A percentile compares a stretch with the other conserved stretches of the same genome.
Evolutionary conservation across 257 asterid genomes (phyloP).

Genomic region (Gentiana straminea): DNA sequence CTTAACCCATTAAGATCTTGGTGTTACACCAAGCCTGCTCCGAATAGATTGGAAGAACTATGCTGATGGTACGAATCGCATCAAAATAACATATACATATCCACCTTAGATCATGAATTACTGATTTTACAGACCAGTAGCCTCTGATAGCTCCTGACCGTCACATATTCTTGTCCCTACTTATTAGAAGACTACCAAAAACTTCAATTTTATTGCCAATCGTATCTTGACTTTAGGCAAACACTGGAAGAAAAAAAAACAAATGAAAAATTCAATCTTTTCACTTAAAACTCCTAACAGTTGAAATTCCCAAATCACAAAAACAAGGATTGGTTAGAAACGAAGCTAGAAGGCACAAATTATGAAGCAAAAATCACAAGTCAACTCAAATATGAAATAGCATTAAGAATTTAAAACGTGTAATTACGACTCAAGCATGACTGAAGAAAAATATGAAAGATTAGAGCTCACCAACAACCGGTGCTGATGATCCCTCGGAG

Average conservation of each 20-base stretch:
- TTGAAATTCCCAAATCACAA: neutral
- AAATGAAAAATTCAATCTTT: neutral
- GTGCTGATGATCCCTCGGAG: slow-evolving; percentile 48
- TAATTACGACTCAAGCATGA: neutral
- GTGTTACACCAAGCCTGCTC: too few species aligned
- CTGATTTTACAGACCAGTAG: neutral
- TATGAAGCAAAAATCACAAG: neutral
- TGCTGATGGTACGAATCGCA: too few species aligned
- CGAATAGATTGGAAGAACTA: too few species aligned
- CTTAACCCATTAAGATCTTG: too few species aligned
- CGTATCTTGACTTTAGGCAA: too few species aligned
- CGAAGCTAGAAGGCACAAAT: neutral
- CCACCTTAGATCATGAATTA: too few species aligned
- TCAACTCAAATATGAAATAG: neutral
- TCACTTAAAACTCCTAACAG: neutral
- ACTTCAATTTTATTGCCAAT: neutral
- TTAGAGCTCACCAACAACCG: slow-evolving; percentile 49
- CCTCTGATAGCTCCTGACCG: neutral
- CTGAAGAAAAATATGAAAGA: neutral
- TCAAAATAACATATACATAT: too few species aligned
- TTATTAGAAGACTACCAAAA: neutral
- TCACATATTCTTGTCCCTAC: neutral
- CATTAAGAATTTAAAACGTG: neutral
- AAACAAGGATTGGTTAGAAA: neutral
- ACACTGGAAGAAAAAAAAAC: too few species aligned